These are phyloP conservation scores for Neurospora sp. DNA, from an alignment of 495 filamentous ascomycete species.

Conservation along the genomic window DNA sequence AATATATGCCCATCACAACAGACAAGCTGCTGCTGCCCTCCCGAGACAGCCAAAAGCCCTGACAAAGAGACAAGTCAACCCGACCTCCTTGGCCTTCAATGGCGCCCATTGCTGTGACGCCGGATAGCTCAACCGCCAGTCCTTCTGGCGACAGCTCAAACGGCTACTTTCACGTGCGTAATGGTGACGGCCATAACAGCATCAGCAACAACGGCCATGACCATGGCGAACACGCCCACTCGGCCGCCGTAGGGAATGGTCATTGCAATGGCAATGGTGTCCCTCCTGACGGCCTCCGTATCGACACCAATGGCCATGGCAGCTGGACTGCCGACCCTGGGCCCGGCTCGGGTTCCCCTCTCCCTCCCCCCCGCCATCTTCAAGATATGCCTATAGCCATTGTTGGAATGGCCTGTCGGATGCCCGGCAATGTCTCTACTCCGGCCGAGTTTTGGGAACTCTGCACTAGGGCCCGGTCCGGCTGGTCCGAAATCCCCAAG, in stretches of 20 bases:
- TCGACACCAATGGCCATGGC: constrained; percentile 6
- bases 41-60: background rate
- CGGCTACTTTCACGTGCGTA: constrained; percentile 16
- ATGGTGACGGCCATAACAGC: constrained; percentile 22
- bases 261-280: constrained; percentile 11
- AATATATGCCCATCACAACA: background rate
- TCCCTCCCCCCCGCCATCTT: background rate
- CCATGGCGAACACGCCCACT: constrained; percentile 7
- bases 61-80: background rate
- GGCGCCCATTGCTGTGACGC: constrained; percentile 33
- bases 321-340: constrained; percentile 6
- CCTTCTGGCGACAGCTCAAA: constrained; percentile 20
- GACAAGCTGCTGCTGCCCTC: background rate
- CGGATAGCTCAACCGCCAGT: constrained; percentile 27
- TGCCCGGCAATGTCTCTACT: constrained; percentile 44
- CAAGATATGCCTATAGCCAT: constrained; percentile 39
- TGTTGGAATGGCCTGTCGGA: constrained; percentile 44
- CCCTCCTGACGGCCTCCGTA: background rate
- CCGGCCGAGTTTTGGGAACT: constrained; percentile 49
- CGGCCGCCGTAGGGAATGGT: constrained; percentile 11
- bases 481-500: constrained; percentile 50
- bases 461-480: constrained; percentile 48
- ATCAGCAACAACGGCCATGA: constrained; percentile 29
- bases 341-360: constrained; percentile 2
- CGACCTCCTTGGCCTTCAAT: constrained; percentile 12